These are phyloP conservation scores for Amphicarpaea edgeworthii DNA, from an alignment of 306 rosid genomes.

Conservation along the genomic window DNA sequence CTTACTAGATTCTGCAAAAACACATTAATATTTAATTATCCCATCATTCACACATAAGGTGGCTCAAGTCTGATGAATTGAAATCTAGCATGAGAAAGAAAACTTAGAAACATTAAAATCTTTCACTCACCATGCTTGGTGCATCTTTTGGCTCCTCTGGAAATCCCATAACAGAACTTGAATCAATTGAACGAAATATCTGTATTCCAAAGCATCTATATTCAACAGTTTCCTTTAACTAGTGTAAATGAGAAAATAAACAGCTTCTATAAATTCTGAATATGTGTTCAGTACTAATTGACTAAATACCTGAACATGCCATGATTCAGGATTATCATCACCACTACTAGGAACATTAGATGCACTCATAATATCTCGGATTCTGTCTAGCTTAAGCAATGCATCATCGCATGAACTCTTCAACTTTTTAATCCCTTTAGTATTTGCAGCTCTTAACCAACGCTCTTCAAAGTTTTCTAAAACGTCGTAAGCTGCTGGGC, in stretches of 20 bases:
- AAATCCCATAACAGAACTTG: slow-evolving; percentile 84
- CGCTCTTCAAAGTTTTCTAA: slow-evolving; percentile 94
- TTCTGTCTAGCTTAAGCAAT: slow-evolving; percentile 80
- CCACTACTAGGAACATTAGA: slow-evolving; percentile 49
- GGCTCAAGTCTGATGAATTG: neutral
- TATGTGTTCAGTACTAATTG: no score
- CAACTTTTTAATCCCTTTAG: slow-evolving; percentile 80
- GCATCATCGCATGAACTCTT: slow-evolving; percentile 70
- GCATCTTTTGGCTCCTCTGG: slow-evolving; percentile 90
- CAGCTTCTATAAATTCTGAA: no score
- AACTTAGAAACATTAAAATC: neutral
- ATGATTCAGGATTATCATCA: slow-evolving; percentile 80
- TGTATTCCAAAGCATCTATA: slow-evolving; percentile 51
- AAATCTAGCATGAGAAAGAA: no score
- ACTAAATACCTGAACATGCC: slow-evolving; percentile 91
- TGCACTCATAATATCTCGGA: slow-evolving; percentile 67
- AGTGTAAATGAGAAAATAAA: neutral
- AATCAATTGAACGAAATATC: slow-evolving; percentile 97
- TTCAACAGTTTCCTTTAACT: neutral
- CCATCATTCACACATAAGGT: slow-evolving; percentile 1
- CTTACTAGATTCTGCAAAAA: slow-evolving; percentile 82
- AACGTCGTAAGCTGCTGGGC: slow-evolving; percentile 98
- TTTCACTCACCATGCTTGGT: slow-evolving; percentile 63
- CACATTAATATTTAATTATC: slow-evolving; percentile 44
- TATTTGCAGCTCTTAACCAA: slow-evolving; percentile 91